Evolutionary conservation across 768 basidiomycete species (phyloP), one percentile per base, ranked within the genome.

Genomic region (Kwoniella bestiolae): DNA sequence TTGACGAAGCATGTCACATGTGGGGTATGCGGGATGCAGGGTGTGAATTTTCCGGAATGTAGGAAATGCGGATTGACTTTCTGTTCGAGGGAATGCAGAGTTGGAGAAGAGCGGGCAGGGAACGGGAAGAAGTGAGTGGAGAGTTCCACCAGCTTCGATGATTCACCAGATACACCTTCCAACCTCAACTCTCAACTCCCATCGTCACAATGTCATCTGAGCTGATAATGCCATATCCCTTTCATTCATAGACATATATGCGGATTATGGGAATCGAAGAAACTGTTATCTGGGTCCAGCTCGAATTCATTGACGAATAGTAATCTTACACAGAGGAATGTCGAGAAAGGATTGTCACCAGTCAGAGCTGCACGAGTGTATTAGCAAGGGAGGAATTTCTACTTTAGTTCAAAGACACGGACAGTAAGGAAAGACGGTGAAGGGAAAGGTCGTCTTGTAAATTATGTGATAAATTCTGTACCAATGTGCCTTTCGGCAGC

Each of bases 1-100:
- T 34, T 79, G 60, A 79, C 77, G 1, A 74, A 75, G 38, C 69
- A 73, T 38, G 68, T 73, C 6, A 56, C 32, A 2, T 79, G 77
- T 47, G 61, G 62, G 3, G 75, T 79, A 12, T 79, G 77, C 46
- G 52, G 41, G 9, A 51, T 69, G 31, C 46, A 70, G 31, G 77
- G 77, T 3, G 63, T 75, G 44, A 79, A 79, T 56, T 77, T 76
- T 47, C 77, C 77, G 3, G 72, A 71, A 51, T 79, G 77, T 47
- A 62, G 77, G 59, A 73, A 72, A 57, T 79, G 77, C 57, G 71
- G 73, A n/a, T 46, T 75, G 60, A 61, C 58, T 1, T 76, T 79
- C 56, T 79, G 77, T 49, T 73, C 71, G 6, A 66, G 77, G 38
- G 68, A 63, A 16, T 79, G 77, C 61, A 62, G 77, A 31, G 66